Evolutionary conservation across 176 grass and related monocot genomes (phyloP).

Genomic region (Rhipidocladum racemiflorum): DNA sequence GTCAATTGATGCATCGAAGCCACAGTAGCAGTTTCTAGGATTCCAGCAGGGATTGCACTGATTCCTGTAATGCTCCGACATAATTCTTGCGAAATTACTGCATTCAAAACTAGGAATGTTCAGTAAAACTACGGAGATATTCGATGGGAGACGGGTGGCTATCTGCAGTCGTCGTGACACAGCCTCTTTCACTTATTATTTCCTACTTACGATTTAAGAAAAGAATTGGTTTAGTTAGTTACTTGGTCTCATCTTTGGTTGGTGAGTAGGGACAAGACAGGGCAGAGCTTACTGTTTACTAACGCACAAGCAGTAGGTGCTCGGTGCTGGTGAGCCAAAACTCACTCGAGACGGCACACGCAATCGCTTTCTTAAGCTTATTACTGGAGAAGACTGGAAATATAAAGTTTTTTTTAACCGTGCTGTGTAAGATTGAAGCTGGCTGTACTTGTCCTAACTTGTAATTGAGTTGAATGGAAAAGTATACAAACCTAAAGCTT

Average conservation of each 20-base stretch:
- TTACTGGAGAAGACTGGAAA: not conserved
- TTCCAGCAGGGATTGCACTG: not conserved
- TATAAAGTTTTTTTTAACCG: not conserved
- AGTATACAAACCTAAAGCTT: not conserved
- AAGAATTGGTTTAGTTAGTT: not conserved
- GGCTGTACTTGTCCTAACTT: not conserved
- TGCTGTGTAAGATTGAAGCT: not conserved
- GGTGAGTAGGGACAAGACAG: constrained; percentile 7
- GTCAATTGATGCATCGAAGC: not conserved
- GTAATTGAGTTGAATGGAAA: not conserved
- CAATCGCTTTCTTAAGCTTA: constrained; percentile 5
- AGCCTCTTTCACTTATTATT: not conserved
- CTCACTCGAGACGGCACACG: not conserved
- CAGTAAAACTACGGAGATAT: not conserved
- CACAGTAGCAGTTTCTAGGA: not conserved
- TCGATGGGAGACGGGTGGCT: no score
- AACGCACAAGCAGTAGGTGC: constrained; percentile 15
- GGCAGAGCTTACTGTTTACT: not conserved
- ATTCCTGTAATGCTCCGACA: not conserved
- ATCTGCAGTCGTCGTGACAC: no score
- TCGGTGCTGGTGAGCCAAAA: constrained; percentile 8
- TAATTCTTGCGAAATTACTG: not conserved
- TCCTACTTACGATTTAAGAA: not conserved
- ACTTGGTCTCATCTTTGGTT: not conserved
- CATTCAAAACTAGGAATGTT: not conserved